Conservation (phyloP, 768 basidiomycete species). For the Naematelia aurantialba region DNA sequence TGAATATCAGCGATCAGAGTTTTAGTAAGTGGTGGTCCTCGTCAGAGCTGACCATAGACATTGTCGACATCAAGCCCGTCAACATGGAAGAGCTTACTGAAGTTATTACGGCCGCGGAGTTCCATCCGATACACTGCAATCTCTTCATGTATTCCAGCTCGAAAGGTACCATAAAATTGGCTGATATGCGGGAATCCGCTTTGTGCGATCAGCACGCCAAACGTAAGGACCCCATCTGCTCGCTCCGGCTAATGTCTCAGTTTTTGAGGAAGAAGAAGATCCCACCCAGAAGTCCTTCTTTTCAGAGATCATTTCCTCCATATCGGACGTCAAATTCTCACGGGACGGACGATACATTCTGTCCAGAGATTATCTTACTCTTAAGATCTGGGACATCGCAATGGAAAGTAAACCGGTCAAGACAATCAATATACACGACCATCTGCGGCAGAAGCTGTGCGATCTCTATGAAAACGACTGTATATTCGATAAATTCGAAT, state of each 20-base stretch:
- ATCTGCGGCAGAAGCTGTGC: conserved; percentile 92
- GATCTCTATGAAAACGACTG: conserved; percentile 99
- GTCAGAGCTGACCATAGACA: conserved; percentile 60
- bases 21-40: conserved; percentile 69
- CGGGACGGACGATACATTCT: conserved; percentile 95
- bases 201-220: conserved; percentile 94
- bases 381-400: conserved; percentile 99
- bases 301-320: conserved; percentile 98
- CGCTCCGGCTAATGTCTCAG: conserved; percentile 53
- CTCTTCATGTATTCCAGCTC: conserved; percentile 99
- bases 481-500: conserved; percentile 99
- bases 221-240: conserved; percentile 58
- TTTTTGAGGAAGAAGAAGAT: conserved; percentile 98
- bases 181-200: conserved; percentile 98
- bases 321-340: conserved; percentile 99
- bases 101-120: conserved; percentile 99
- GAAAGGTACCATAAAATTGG: conserved; percentile 98
- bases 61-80: conserved; percentile 98
- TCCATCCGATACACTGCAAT: conserved; percentile 96
- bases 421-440: conserved; percentile 98
- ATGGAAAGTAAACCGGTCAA: conserved; percentile 96
- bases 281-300: conserved; percentile 97
- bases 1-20: conserved; percentile 96
- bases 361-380: conserved; percentile 90
- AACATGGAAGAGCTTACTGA: conserved; percentile 99